Percentiles rank a stretch among this genome's conserved stretches.
Evolutionary conservation across 2,329 filamentous ascomycete genomes (phyloP).

Genomic region (Ophidiomyces ophidiicola): DNA sequence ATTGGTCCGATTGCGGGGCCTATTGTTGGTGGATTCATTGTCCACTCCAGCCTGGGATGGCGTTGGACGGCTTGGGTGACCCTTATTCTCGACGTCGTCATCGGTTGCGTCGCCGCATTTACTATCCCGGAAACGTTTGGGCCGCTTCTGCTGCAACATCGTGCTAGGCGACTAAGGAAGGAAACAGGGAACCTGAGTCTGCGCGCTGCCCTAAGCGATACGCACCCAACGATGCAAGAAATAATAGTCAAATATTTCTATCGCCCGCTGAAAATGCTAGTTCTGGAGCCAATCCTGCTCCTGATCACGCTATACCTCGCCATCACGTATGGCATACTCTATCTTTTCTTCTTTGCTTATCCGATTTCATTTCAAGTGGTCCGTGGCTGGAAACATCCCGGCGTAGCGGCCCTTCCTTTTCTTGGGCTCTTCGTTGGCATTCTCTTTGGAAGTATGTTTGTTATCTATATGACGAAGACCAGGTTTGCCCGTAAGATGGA

Average conservation of each 20-base stretch:
- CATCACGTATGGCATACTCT: conserved; percentile 27
- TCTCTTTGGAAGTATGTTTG: conserved; percentile 25
- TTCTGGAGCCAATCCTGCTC: conserved; percentile 38
- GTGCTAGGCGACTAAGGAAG: conserved; percentile 38
- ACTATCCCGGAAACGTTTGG: conserved; percentile 43
- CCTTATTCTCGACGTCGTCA: conserved; percentile 36
- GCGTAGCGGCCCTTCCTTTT: conserved; percentile 37
- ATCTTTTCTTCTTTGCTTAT: conserved; percentile 31
- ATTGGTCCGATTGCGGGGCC: conserved; percentile 39
- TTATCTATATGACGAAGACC: conserved; percentile 32
- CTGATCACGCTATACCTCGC: conserved; percentile 36
- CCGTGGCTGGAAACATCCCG: conserved; percentile 31
- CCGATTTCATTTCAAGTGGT: conserved; percentile 32
- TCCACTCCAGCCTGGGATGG: conserved; percentile 41
- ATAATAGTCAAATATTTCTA: conserved; percentile 36
- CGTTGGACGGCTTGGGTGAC: conserved; percentile 48
- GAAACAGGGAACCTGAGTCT: conserved; percentile 39
- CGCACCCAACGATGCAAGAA: conserved; percentile 27
- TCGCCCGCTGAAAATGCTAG: conserved; percentile 37
- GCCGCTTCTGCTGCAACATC: conserved; percentile 37
- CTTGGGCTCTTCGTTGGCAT: conserved; percentile 37
- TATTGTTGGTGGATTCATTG: conserved; percentile 41
- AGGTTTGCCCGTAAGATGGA: conserved; percentile 29
- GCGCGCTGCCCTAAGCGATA: conserved; percentile 36
- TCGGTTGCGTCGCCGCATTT: conserved; percentile 34